Evolutionary conservation across 2,329 filamentous ascomycete species (phyloP).

Genomic region (Exophiala phaeomuriformis): DNA sequence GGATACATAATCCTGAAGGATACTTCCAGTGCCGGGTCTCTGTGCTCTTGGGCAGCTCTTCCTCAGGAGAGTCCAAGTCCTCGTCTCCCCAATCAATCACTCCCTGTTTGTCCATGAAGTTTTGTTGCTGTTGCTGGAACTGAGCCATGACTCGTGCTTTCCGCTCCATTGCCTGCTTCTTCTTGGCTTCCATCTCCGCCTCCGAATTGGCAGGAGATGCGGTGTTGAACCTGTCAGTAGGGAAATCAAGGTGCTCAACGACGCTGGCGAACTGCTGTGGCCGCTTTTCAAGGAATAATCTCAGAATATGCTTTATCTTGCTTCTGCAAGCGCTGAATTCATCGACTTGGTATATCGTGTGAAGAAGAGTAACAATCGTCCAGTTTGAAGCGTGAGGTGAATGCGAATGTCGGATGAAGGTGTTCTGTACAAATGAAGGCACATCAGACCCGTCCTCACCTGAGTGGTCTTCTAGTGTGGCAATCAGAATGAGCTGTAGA

Average conservation of each 20-base stretch:
- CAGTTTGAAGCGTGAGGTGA: conserved; percentile 31
- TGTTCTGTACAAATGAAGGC: conserved; percentile 65
- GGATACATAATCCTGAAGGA: conserved; percentile 83
- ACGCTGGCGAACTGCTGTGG: conserved; percentile 65
- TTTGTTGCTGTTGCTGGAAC: conserved; percentile 95
- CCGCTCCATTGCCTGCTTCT: conserved; percentile 79
- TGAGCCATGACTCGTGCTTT: conserved; percentile 95
- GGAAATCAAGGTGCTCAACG: conserved; percentile 52
- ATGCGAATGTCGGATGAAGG: conserved; percentile 47
- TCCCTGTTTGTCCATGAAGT: conserved; percentile 83
- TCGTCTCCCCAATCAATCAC: conserved; percentile 81
- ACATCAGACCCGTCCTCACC: conserved; percentile 48
- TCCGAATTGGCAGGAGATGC: conserved; percentile 66
- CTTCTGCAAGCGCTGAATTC: conserved; percentile 76
- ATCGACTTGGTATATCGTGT: conserved; percentile 54
- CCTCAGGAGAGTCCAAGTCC: conserved; percentile 60
- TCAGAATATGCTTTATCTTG: conserved; percentile 76
- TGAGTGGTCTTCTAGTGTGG: conserved; percentile 68
- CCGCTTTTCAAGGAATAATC: conserved; percentile 74
- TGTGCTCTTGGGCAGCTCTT: conserved; percentile 42
- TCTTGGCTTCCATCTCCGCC: conserved; percentile 65
- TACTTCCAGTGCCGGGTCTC: conserved; percentile 81
- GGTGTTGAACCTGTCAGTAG: conserved; percentile 72
- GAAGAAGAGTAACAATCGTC: conserved; percentile 48
- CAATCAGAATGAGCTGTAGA: conserved; percentile 77